Conservation (phyloP, 768 basidiomycete genomes). For the Macrolepiota fuliginosa region DNA sequence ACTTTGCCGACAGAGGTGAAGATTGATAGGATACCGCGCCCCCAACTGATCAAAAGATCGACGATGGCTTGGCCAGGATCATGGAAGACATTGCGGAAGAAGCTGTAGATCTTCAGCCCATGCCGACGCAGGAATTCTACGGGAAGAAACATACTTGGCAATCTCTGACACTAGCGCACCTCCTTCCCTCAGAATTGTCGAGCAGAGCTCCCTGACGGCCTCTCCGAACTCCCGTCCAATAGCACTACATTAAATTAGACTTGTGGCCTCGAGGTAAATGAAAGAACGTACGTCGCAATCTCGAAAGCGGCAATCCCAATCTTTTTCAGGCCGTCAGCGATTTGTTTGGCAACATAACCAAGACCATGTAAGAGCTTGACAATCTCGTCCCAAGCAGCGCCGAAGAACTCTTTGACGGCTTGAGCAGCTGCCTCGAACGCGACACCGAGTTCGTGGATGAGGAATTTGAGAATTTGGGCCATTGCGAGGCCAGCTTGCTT, state of each 20-base stretch:
- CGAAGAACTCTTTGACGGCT: not conserved
- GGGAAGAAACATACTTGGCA: not conserved
- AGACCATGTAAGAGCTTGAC: not conserved
- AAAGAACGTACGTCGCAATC: not conserved
- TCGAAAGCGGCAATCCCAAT: not conserved
- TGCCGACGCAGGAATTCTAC: not conserved
- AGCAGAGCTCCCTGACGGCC: not conserved
- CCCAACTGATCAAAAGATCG: not conserved
- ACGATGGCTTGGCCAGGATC: not conserved
- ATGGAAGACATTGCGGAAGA: not conserved
- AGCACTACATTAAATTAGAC: not conserved
- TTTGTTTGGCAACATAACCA: not conserved
- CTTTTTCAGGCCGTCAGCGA: not conserved
- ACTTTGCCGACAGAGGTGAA: not conserved
- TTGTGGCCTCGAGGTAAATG: not conserved
- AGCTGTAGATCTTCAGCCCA: not conserved
- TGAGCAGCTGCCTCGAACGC: not conserved
- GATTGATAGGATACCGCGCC: not conserved
- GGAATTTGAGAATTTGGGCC: not conserved
- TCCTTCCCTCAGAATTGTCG: not conserved
- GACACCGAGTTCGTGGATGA: not conserved
- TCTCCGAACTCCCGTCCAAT: not conserved
- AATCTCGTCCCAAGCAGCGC: not conserved
- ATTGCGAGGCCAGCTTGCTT: not conserved
- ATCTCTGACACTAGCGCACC: not conserved